Conservation (phyloP, 2,329 filamentous ascomycete species). For the Fusarium sambucinum region DNA sequence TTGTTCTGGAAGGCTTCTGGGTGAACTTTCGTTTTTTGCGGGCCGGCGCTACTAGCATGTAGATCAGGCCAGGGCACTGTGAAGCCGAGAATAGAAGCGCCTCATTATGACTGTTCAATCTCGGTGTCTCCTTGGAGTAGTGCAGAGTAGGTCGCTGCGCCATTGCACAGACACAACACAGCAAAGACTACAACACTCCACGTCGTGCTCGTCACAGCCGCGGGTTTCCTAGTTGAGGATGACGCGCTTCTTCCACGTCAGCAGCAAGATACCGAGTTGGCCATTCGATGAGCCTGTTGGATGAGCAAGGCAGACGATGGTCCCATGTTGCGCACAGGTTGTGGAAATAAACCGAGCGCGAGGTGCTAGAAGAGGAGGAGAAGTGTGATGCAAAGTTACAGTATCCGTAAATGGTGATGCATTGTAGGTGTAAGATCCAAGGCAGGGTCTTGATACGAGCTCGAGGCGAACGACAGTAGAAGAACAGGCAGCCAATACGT, state of each 20-base stretch:
- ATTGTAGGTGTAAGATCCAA: not conserved
- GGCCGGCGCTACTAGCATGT: slow-evolving; percentile 20
- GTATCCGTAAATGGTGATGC: not conserved
- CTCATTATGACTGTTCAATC: slow-evolving; percentile 5
- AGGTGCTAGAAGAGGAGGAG: slow-evolving; percentile 36
- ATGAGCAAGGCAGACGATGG: not conserved
- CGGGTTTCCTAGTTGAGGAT: slow-evolving; percentile 20
- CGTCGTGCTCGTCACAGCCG: slow-evolving; percentile 15
- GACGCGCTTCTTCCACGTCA: slow-evolving; percentile 24
- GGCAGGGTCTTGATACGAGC: slow-evolving; percentile 28
- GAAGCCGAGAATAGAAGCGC: slow-evolving; percentile 26
- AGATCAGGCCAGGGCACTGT: slow-evolving; percentile 20
- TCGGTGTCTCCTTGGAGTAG: slow-evolving; percentile 16
- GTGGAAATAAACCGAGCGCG: slow-evolving; percentile 20
- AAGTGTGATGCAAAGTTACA: slow-evolving; percentile 2
- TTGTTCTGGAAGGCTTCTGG: slow-evolving; percentile 48
- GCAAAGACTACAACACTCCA: slow-evolving; percentile 17
- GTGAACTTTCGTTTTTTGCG: slow-evolving; percentile 19
- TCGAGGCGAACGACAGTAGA: slow-evolving; percentile 18
- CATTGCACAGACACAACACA: slow-evolving; percentile 32
- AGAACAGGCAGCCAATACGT: slow-evolving; percentile 12
- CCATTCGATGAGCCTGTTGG: slow-evolving; percentile 3
- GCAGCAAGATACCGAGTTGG: slow-evolving; percentile 7
- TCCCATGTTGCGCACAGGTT: slow-evolving; percentile 11
- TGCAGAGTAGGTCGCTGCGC: slow-evolving; percentile 26